These are phyloP conservation scores for Penicillium occitanis DNA, from an alignment of 2,329 filamentous ascomycete species.

Conservation along the genomic window DNA sequence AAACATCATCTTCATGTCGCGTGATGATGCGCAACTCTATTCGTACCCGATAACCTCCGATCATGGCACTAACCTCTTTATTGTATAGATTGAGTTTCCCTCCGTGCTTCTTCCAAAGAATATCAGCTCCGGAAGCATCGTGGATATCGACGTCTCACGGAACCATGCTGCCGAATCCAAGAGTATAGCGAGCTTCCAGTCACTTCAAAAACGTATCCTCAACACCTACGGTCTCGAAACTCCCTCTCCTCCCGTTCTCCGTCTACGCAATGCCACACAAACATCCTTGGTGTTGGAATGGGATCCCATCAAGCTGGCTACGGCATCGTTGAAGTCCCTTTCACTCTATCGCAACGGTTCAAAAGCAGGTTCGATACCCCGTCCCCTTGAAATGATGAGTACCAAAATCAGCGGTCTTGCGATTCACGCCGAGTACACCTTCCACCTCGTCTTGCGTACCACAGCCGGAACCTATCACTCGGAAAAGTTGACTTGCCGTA, in stretches of 20 bases:
- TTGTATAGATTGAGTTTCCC: slow-evolving; percentile 86
- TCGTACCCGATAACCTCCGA: neutral
- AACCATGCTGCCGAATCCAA: slow-evolving; percentile 76
- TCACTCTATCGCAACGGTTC: slow-evolving; percentile 93
- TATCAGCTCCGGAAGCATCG: slow-evolving; percentile 93
- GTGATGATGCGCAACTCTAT: neutral
- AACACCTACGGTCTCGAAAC: slow-evolving; percentile 78
- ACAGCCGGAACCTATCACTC: slow-evolving; percentile 83
- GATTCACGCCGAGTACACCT: slow-evolving; percentile 94
- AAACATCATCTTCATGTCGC: slow-evolving; percentile 12
- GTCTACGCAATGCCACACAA: slow-evolving; percentile 95
- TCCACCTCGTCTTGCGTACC: slow-evolving; percentile 88
- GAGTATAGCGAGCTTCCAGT: slow-evolving; percentile 72
- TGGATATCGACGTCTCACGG: slow-evolving; percentile 92
- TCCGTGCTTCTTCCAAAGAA: slow-evolving; percentile 94
- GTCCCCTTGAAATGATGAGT: slow-evolving; percentile 80
- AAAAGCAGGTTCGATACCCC: slow-evolving; percentile 92
- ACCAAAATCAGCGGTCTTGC: slow-evolving; percentile 96
- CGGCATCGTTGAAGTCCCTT: slow-evolving; percentile 83
- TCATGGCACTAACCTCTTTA: neutral
- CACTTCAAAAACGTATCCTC: slow-evolving; percentile 87
- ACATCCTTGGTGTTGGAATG: slow-evolving; percentile 98
- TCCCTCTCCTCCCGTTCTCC: slow-evolving; percentile 73
- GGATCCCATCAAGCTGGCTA: slow-evolving; percentile 92
- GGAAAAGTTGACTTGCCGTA: slow-evolving; percentile 80